Evolutionary conservation across 192 early-diverging fungal genomes (phyloP), one percentile per base, ranked within the genome.

Genomic region (Rhizophagus clarus): DNA sequence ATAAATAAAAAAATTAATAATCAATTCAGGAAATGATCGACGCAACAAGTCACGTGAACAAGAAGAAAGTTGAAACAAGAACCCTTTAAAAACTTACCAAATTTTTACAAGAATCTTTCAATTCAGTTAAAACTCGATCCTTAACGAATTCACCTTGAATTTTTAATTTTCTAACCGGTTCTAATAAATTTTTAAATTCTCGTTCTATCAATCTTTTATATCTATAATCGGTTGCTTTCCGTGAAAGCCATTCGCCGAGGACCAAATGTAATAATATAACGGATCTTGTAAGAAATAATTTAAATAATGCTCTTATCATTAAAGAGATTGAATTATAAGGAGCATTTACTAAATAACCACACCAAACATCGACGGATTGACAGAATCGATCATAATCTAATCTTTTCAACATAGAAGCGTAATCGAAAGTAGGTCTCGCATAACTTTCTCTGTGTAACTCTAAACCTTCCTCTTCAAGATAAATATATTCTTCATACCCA

Each of bases 351-450:
- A 31, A 32, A 20, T 45, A 12, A 24, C 40, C 10, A 45, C 70
- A 72, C 70, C 70, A 72, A 72, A 45, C 20, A 24, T 72, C 70
- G 8, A 72, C 70, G 6, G 70, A 72, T 45, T 45, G 20, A 72
- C 70, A 72, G 49, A 72, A 72, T 12, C 42, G 26, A 24, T 72
- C 70, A 72, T 72, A 72, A 47, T 72, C 70, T 45, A 72, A 72
- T 72, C 70, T 26, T 72, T 72, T 72, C 20, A 72, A 45, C 70
- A 72, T 72, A 26, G 34, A n/a, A 7, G 70, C 70, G 8, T 72
- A 72, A 32, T 26, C 28, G 49, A 72, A 72, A 22, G 32, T 20
- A 6, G 67, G 31, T 45, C 70, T 26, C 4, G 37, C 20, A 40
- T 72, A 47, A 45, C 42, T 37, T 47, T 22, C 12, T 47, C 22